Base-by-base conservation (phyloP, 176 grass and related monocot species). In the Oryza glaberrima region DNA sequence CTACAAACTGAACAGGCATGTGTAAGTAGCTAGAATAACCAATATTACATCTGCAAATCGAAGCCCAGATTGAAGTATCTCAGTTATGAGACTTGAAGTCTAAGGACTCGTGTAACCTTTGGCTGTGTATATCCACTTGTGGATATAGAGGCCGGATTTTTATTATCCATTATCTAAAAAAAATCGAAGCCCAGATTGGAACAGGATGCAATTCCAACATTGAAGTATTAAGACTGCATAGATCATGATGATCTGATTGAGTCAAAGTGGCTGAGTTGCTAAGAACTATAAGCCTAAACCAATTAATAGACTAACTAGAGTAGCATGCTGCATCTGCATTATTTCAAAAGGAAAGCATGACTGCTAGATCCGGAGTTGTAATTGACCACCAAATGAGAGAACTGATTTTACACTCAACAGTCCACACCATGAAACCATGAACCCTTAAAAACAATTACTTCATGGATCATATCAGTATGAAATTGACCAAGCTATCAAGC, bases 1-100 rank as follows among this genome's bases (percentile, higher is more conserved):
- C 72, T 78, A 90, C 80, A 84, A 95, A 92, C 90, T 92, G 90
- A 90, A 92, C 65, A 86, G 4, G 75, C 83, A 11, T 7, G 41
- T 12, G 67, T 85, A 69, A 82, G 73, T 79, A 79, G 32, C 14
- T 86, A 75, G 60, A 58, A 81, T 38, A 68, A 64, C 13, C 48
- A 30, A 81, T 6, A 51, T 34, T 80, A 51, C 20, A 56, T 73
- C 7, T 67, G 51, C 65, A 61, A 74, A 48, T 22, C 38, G 20
- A 80, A 30, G 72, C 6, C 5, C 35, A 61, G 10, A 11, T 10
- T 74, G 16, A 32, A 32, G 30, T 32, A 32, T 32, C 30, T 32
- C 30, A 32, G 30, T 32, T 3, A 32, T 32, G 30, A 32, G 2
- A 32, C 30, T 32, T 3, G 30, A 3, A 32, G 30, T 32, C 30